phyloP scores from a whole-genome alignment of 306 rosid genomes.

The Mucuna pruriens region DNA sequence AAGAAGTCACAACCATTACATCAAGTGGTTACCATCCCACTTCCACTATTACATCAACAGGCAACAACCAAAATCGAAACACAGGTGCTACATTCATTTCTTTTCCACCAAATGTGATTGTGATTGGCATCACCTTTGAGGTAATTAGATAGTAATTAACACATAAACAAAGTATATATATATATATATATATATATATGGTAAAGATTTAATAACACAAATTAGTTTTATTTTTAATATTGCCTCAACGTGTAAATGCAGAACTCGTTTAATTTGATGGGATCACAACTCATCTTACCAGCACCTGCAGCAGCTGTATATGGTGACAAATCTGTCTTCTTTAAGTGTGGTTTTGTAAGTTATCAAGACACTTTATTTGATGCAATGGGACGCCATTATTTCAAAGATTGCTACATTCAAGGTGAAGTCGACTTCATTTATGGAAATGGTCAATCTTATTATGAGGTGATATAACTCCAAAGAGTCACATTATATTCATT shows the following conservation, averaged over 20 bases:
- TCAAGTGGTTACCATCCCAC: background rate
- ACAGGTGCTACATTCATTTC: background rate
- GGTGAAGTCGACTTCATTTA: constrained; percentile 55
- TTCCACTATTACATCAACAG: background rate
- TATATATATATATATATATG: no score
- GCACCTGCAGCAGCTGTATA: constrained; percentile 46
- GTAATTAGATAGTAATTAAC: no score
- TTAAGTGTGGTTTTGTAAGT: constrained; percentile 42
- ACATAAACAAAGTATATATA: no score
- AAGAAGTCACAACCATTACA: background rate
- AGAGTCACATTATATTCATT: no score
- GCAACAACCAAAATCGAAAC: no score
- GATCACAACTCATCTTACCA: background rate
- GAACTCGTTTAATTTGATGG: background rate
- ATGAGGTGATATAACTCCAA: constrained; percentile 35
- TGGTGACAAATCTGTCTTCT: constrained; percentile 48
- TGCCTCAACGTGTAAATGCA: no score
- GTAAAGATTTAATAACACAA: no score
- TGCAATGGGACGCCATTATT: constrained; percentile 44
- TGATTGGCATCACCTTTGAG: background rate
- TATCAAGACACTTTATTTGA: constrained; percentile 56
- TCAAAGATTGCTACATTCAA: constrained; percentile 43
- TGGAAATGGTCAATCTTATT: constrained; percentile 46
- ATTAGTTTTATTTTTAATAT: no score
- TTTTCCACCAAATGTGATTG: background rate